Evolutionary conservation across 2,329 filamentous ascomycete genomes (phyloP).

Genomic region (Colletotrichum lentis): DNA sequence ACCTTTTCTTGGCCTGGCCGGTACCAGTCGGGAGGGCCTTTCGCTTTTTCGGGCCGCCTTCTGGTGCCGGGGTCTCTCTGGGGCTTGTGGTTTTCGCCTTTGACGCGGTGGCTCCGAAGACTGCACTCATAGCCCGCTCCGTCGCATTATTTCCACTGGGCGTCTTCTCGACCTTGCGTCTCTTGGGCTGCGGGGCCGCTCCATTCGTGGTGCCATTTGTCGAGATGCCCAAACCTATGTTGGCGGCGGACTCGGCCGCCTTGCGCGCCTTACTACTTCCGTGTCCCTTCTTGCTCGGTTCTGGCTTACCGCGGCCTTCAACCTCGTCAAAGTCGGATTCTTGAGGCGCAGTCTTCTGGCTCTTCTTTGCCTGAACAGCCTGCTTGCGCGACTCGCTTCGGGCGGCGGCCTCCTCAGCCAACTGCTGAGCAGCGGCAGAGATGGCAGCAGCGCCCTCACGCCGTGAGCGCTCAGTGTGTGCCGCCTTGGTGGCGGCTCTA

Average conservation of each 20-base stretch:
- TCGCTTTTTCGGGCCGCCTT: conserved; percentile 73
- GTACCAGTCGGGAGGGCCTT: conserved; percentile 72
- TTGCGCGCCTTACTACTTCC: conserved; percentile 70
- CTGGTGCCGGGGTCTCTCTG: conserved; percentile 71
- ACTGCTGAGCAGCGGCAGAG: conserved; percentile 76
- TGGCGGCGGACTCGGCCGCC: conserved; percentile 58
- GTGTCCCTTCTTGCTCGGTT: conserved; percentile 68
- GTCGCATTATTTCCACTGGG: conserved; percentile 60
- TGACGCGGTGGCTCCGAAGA: conserved; percentile 58
- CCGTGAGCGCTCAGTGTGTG: conserved; percentile 75
- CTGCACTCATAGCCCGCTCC: conserved; percentile 74
- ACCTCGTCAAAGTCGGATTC: conserved; percentile 84
- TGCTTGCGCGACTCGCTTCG: conserved; percentile 87
- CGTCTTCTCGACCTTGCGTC: conserved; percentile 81
- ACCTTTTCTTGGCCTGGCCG: conserved; percentile 82
- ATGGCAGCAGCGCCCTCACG: conserved; percentile 81
- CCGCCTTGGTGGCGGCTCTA: conserved; percentile 67
- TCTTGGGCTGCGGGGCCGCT: conserved; percentile 70
- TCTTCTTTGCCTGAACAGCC: conserved; percentile 79
- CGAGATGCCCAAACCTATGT: conserved; percentile 72
- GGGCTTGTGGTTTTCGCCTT: conserved; percentile 72
- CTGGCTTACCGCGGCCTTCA: conserved; percentile 58
- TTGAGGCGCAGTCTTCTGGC: conserved; percentile 70
- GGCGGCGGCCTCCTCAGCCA: conserved; percentile 84
- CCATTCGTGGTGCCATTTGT: conserved; percentile 61